A percentile compares a stretch with the other conserved stretches of the same genome.
phyloP scores from a whole-genome alignment of 257 asterid species.

The Gardenia jasminoides region DNA sequence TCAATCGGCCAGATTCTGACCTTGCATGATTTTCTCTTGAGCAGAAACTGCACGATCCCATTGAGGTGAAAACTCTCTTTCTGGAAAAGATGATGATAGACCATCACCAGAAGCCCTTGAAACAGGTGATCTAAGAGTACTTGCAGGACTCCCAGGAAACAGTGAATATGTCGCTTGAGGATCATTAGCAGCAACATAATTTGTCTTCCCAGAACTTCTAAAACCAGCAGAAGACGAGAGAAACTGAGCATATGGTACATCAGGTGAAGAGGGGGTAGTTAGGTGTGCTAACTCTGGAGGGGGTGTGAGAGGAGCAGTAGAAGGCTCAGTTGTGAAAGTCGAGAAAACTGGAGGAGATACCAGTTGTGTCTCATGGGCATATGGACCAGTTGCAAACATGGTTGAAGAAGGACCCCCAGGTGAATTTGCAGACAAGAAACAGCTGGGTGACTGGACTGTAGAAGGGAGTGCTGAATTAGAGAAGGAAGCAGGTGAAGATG shows the following conservation, averaged over 20 bases:
- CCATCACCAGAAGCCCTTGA: constrained; percentile 45
- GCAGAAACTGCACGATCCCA: constrained; percentile 54
- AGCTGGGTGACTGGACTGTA: constrained; percentile 76
- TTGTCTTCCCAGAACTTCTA: constrained; percentile 36
- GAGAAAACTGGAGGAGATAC: constrained; percentile 93
- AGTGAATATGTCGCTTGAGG: constrained; percentile 68
- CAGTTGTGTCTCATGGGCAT: constrained; percentile 77
- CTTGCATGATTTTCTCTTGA: constrained; percentile 41
- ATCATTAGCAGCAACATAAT: constrained; percentile 44
- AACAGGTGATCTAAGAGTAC: constrained; percentile 60
- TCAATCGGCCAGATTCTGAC: constrained; percentile 56
- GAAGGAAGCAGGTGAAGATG: constrained; percentile 85
- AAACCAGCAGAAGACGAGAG: constrained; percentile 58
- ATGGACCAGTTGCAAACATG: constrained; percentile 80
- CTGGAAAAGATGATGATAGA: constrained; percentile 38
- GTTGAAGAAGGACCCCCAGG: constrained; percentile 69
- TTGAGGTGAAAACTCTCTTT: constrained; percentile 46
- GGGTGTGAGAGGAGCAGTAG: constrained; percentile 86
- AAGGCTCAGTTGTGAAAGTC: constrained; percentile 84
- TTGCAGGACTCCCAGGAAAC: constrained; percentile 78
- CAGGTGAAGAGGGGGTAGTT: constrained; percentile 95
- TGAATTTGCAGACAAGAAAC: constrained; percentile 71
- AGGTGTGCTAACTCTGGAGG: constrained; percentile 83
- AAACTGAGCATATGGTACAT: constrained; percentile 80
- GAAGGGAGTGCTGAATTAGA: constrained; percentile 73